Conservation (phyloP, 306 rosid species). For the Corylus heterophylla region DNA sequence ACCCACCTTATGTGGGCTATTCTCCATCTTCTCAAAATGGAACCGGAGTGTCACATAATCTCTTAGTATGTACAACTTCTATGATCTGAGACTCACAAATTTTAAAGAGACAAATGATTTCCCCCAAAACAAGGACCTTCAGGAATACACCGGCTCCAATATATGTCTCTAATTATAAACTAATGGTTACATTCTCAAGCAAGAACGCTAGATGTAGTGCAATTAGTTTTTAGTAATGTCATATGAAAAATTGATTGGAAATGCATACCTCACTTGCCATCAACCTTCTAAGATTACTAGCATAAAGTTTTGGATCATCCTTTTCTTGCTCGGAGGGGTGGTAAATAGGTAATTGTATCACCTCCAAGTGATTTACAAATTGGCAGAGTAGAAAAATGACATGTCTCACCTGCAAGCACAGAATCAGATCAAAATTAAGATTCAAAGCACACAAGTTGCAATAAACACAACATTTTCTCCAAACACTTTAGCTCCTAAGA, state of each 20-base stretch:
- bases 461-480: slow-evolving; percentile 15
- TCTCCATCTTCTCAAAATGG: too few relatives aligned
- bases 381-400: slow-evolving; percentile 89
- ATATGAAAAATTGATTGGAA: slow-evolving; percentile 1
- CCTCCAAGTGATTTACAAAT: slow-evolving; percentile 87
- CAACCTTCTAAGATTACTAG: slow-evolving; percentile 72
- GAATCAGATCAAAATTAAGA: slow-evolving; percentile 10
- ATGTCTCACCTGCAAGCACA: slow-evolving; percentile 78
- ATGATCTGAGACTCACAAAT: background rate
- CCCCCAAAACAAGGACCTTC: background rate
- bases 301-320: slow-evolving; percentile 82
- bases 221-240: slow-evolving; percentile 5
- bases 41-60: background rate
- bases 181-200: background rate
- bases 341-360: slow-evolving; percentile 65
- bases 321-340: slow-evolving; percentile 80
- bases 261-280: slow-evolving; percentile 90
- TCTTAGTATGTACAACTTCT: background rate
- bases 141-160: background rate
- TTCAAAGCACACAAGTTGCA: slow-evolving; percentile 2
- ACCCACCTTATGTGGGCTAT: too few relatives aligned
- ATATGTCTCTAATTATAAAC: background rate
- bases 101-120: background rate
- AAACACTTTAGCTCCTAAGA: slow-evolving; percentile 10
- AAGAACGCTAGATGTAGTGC: background rate